Percentiles rank a stretch among this genome's conserved stretches.
Conservation (phyloP, 768 basidiomycete genomes). For the Termitomyces eurrhizus region DNA sequence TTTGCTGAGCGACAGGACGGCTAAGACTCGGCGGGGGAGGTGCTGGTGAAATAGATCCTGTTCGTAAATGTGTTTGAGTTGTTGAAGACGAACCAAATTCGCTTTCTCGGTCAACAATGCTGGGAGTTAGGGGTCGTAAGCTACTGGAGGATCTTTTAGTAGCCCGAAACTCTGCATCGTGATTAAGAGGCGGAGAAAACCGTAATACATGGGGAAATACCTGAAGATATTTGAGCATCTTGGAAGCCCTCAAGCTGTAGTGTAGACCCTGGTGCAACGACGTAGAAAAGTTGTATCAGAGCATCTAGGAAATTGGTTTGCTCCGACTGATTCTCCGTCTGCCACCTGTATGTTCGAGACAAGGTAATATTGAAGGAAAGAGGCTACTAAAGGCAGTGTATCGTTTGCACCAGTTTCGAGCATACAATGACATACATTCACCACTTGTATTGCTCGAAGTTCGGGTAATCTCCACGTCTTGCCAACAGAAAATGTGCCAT, state of each 20-base stretch:
- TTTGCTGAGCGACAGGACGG: constrained; percentile 14
- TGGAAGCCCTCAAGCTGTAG: constrained; percentile 59
- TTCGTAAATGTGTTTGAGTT: constrained; percentile 21
- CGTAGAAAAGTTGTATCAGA: constrained; percentile 57
- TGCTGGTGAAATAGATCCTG: constrained; percentile 29
- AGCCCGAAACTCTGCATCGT: constrained; percentile 1
- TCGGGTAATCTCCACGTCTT: constrained; percentile 93
- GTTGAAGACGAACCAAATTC: constrained; percentile 19
- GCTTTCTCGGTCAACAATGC: constrained; percentile 22
- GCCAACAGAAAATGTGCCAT: constrained; percentile 92
- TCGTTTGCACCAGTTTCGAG: constrained; percentile 1
- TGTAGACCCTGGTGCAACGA: constrained; percentile 38
- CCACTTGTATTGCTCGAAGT: constrained; percentile 73
- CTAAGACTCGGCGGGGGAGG: constrained; percentile 37
- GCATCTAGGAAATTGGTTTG: constrained; percentile 70
- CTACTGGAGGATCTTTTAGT: constrained; percentile 15
- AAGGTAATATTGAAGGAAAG: constrained; percentile 76
- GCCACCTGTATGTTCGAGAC: constrained; percentile 88
- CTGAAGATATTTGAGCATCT: constrained; percentile 31
- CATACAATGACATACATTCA: constrained; percentile 49
- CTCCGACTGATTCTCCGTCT: constrained; percentile 71
- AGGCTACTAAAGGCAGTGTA: constrained; percentile 38
- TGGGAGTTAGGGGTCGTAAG: constrained; percentile 21
- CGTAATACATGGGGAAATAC: constrained; percentile 22
- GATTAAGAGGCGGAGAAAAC: background rate